Percentiles rank a stretch among this genome's conserved stretches.
Conservation (phyloP, 148 eudicot species). For the Euryodendron excelsum region DNA sequence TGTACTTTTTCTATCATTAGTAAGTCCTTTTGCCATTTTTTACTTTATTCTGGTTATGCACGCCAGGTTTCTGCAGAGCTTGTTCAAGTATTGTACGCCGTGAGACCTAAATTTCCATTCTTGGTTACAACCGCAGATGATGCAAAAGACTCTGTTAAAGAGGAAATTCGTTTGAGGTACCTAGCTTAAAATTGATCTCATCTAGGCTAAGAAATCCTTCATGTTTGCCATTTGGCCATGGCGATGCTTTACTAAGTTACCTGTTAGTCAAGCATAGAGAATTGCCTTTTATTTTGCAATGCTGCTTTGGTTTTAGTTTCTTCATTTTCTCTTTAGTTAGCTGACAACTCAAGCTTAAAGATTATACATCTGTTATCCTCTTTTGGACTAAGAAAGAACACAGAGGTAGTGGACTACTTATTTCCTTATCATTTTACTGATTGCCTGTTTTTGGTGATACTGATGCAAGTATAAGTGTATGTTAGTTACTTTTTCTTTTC, state of each 20-base stretch:
- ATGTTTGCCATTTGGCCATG: not conserved
- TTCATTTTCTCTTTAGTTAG: not conserved
- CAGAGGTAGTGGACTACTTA: not conserved
- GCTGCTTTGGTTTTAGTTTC: no score
- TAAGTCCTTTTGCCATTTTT: not conserved
- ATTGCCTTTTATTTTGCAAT: not conserved
- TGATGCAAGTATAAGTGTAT: not conserved
- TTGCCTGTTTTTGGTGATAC: not conserved
- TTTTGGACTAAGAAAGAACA: not conserved
- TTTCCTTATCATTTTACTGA: no score
- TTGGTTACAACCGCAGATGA: constrained; percentile 82
- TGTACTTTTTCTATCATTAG: not conserved
- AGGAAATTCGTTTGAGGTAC: constrained; percentile 89
- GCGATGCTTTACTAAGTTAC: not conserved
- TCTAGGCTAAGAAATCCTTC: not conserved
- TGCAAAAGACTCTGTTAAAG: constrained; percentile 72
- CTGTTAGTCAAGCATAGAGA: not conserved
- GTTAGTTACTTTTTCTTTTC: not conserved
- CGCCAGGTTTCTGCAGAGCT: constrained; percentile 81
- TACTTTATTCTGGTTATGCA: constrained; percentile 14
- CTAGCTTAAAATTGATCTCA: constrained; percentile 6
- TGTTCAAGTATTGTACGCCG: constrained; percentile 75
- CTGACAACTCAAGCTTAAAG: not conserved
- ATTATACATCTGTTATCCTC: not conserved
- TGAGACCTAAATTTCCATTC: constrained; percentile 76